Evolutionary conservation across 768 basidiomycete genomes (phyloP).

Genomic region (Termitomyces sp.): DNA sequence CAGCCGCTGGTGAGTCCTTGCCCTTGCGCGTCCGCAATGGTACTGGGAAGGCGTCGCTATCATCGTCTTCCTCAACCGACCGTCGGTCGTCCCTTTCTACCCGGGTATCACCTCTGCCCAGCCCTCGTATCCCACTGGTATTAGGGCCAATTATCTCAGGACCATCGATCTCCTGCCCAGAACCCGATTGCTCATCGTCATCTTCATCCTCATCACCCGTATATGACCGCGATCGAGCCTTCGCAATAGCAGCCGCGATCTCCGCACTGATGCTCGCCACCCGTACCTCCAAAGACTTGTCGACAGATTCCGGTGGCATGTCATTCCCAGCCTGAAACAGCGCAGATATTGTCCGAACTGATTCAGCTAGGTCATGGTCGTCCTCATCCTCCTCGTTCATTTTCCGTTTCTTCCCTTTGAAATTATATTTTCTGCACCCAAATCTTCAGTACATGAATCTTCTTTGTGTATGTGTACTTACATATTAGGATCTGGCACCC

Average conservation of each 20-base stretch:
- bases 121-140: constrained; percentile 60
- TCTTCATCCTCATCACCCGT: constrained; percentile 50
- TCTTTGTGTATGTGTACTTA: constrained; percentile 34
- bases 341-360: constrained; percentile 73
- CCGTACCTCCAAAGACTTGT: constrained; percentile 57
- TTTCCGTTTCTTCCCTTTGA: constrained; percentile 71
- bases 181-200: constrained; percentile 47
- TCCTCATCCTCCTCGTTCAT: constrained; percentile 51
- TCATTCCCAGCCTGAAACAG: constrained; percentile 52
- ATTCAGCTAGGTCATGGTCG: constrained; percentile 67
- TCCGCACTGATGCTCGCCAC: constrained; percentile 80
- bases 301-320: constrained; percentile 28
- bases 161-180: constrained; percentile 49
- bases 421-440: constrained; percentile 64
- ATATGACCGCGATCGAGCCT: constrained; percentile 62
- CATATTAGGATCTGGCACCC: constrained; percentile 85
- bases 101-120: constrained; percentile 27
- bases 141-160: constrained; percentile 55
- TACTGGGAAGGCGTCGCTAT: constrained; percentile 72
- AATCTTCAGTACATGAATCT: constrained; percentile 6
- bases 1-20: constrained; percentile 49
- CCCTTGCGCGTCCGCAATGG: constrained; percentile 70
- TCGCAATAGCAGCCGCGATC: constrained; percentile 77
- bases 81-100: constrained; percentile 26
- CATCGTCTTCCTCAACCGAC: constrained; percentile 56